Conservation (phyloP, 176 grass and related monocot species). For the Zizania latifolia region DNA sequence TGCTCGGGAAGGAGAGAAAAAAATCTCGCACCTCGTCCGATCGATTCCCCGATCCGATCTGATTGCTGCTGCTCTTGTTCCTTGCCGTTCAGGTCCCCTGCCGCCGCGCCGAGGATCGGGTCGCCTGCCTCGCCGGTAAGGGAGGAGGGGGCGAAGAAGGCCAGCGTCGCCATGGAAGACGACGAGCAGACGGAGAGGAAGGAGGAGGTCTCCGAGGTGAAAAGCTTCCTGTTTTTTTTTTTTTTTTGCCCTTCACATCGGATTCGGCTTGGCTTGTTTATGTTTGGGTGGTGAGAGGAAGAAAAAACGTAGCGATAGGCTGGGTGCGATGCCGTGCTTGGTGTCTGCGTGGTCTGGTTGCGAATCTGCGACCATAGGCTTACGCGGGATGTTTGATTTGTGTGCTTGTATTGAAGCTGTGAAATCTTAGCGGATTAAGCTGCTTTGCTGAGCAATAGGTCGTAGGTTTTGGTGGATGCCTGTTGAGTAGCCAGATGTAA, state of each 20-base stretch:
- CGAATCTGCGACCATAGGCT: neutral
- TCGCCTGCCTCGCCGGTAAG: neutral
- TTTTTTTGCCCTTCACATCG: neutral
- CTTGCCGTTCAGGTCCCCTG: constrained; percentile 21
- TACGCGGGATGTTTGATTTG: neutral
- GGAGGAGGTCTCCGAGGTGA: constrained; percentile 56
- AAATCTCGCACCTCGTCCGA: neutral
- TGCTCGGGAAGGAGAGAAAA: neutral
- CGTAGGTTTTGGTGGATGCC: neutral
- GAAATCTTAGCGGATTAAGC: neutral
- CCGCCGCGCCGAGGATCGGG: neutral
- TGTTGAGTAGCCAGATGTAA: neutral
- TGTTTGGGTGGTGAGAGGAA: neutral
- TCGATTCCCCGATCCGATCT: neutral
- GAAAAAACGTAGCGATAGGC: neutral
- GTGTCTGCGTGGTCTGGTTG: neutral
- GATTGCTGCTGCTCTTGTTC: neutral
- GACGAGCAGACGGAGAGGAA: constrained; percentile 44
- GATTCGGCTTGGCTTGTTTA: neutral
- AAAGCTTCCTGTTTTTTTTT: neutral
- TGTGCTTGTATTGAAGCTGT: neutral
- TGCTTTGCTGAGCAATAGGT: neutral
- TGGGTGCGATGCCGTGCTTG: neutral
- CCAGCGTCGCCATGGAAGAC: constrained; percentile 43
- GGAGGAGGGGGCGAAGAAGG: neutral